phyloP scores from a whole-genome alignment of 2,329 filamentous ascomycete species.

The Teratosphaeria nubilosa region DNA sequence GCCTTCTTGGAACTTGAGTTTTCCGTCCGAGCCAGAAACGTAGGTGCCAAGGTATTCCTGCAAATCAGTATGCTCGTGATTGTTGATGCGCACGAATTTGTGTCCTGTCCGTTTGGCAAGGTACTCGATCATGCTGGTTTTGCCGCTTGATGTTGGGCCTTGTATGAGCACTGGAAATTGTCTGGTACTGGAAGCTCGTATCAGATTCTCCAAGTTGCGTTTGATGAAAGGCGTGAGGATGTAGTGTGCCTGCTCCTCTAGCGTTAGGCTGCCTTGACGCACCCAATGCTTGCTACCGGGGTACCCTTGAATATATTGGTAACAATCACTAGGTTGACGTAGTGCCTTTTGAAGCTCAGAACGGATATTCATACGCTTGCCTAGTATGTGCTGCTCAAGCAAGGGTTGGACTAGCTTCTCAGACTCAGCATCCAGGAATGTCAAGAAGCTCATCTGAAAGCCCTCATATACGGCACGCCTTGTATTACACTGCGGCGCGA shows the following conservation, averaged over 20 bases:
- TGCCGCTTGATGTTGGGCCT: slow-evolving; percentile 91
- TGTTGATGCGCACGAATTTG: slow-evolving; percentile 97
- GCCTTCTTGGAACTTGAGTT: slow-evolving; percentile 83
- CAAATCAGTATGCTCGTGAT: slow-evolving; percentile 96
- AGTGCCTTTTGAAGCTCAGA: slow-evolving; percentile 70
- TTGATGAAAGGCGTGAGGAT: slow-evolving; percentile 95
- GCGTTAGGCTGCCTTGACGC: slow-evolving; percentile 57
- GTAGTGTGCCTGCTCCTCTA: slow-evolving; percentile 73
- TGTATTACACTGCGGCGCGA: slow-evolving; percentile 73
- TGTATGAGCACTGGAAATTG: slow-evolving; percentile 92
- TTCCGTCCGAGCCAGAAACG: slow-evolving; percentile 73
- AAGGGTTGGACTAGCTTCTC: slow-evolving; percentile 68
- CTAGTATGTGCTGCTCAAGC: slow-evolving; percentile 70
- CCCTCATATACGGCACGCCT: slow-evolving; percentile 85
- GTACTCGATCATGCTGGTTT: slow-evolving; percentile 99
- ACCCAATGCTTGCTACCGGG: slow-evolving; percentile 53
- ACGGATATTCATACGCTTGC: slow-evolving; percentile 56
- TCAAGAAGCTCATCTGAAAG: slow-evolving; percentile 96
- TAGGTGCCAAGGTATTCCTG: slow-evolving; percentile 98
- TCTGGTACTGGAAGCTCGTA: slow-evolving; percentile 82
- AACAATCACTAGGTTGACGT: slow-evolving; percentile 64
- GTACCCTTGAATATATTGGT: slow-evolving; percentile 56
- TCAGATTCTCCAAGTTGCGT: slow-evolving; percentile 86
- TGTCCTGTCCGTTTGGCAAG: slow-evolving; percentile 94
- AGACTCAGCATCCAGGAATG: slow-evolving; percentile 71